Base-by-base conservation (phyloP, 257 asterid species). In the Marsdenia floribunda region DNA sequence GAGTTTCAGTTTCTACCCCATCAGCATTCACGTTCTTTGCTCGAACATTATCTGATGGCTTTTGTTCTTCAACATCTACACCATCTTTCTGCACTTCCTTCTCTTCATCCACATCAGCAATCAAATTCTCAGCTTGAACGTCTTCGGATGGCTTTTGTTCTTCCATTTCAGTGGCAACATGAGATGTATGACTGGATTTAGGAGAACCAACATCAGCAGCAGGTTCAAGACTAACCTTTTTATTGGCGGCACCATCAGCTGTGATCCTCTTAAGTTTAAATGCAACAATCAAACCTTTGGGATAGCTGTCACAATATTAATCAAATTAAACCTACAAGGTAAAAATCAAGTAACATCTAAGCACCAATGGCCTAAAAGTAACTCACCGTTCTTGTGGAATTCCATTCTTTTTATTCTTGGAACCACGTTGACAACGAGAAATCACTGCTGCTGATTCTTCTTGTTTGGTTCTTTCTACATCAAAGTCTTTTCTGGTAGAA, bases 211-310 rank as follows among this genome's bases (percentile, higher is more conserved):
- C 85, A 37, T 57, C 77, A 69, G 74, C 82, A 40, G 79, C 82
- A 37, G 80, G 55, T 63, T 80, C 81, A 18, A 78, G 72, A 67
- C 75, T 76, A 72, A 86, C 96, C 80, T 80, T 90, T 71, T 81
- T 70, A 69, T 84, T 75, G 4, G 77, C 19, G 44, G 90, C 80
- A 73, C 70, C 90, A 58, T 78, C 81, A 76, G 74, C 75, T 29
- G 87, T 81, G 71, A 82, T 84, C 57, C 83, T 87, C 87, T 86
- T 95, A 85, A 95, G 79, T 67, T 82, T 89, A 80, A 95, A 90
- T 47, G 97, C 88, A 75, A 95, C 86, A 75, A 92, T 91, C 79
- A 95, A 81, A 73, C 96, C 97, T 81, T 85, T 90, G 12, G 99
- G 98, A 47, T 88, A 95, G 78, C 98, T 92, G 95, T 84, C 66